Conservation (phyloP, 2,329 filamentous ascomycete species). For the Microdochium trichocladiopsis region DNA sequence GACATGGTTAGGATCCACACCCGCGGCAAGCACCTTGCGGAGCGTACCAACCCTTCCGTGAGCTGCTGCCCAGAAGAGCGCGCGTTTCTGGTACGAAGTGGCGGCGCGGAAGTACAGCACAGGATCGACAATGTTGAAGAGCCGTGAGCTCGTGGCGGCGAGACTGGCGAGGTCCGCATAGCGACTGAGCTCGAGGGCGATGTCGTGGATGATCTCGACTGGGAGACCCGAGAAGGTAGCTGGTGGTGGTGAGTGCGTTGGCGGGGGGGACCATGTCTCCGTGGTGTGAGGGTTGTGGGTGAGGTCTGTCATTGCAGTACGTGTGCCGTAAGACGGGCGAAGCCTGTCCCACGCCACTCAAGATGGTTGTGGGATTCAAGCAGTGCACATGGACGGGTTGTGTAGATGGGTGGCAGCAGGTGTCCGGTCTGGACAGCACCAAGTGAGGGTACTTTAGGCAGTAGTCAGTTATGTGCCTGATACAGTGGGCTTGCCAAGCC, state of each 20-base stretch:
- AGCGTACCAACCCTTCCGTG: neutral
- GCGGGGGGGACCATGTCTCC: too few relatives aligned
- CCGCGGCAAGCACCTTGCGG: neutral
- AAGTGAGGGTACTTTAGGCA: too few relatives aligned
- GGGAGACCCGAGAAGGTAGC: neutral
- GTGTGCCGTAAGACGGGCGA: too few relatives aligned
- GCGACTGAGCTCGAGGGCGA: neutral
- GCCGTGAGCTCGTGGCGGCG: neutral
- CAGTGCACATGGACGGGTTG: too few relatives aligned
- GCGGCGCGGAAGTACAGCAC: neutral
- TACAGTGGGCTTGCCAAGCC: too few relatives aligned
- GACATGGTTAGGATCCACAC: neutral
- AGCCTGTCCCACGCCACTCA: too few relatives aligned
- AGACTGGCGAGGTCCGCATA: neutral
- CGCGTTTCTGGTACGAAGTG: neutral
- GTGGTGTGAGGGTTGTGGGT: too few relatives aligned
- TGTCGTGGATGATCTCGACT: neutral
- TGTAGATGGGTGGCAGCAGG: too few relatives aligned
- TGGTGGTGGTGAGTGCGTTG: neutral
- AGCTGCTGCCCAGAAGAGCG: neutral
- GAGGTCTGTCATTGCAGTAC: too few relatives aligned
- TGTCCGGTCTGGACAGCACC: too few relatives aligned
- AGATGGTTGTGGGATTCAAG: too few relatives aligned
- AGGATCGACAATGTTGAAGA: neutral
- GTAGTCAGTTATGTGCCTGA: too few relatives aligned